Base-by-base conservation (phyloP, 352 stramenopile genomes). In the Pythium rishiriense region DNA sequence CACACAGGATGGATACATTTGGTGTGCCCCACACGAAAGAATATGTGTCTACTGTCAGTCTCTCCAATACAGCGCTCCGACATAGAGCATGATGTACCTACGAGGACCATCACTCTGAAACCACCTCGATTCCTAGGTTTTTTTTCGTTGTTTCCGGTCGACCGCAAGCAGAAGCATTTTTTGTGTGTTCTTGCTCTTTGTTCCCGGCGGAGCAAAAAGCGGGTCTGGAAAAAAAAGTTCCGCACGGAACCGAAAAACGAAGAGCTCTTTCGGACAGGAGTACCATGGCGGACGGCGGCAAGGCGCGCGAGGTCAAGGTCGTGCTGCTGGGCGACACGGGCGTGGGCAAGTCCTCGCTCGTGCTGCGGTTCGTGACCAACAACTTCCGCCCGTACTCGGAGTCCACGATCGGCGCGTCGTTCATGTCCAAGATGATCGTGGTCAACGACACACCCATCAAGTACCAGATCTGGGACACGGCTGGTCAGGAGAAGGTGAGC, bases 391-490 rank as follows among this genome's bases (percentile, higher is more conserved):
- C 96, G 49, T 98, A 98, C 74, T 93, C 80, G 17, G 94, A 99
- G 80, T 97, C 93, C 28, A 99, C 97, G 17, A 99, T 99, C 69
- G 96, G 97, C 63, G 96, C 96, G 28, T 98, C 92, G 45, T 99
- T 98, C 87, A 98, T 99, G 91, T 92, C 76, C 59, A 98, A 99
- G 82, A 97, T 98, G 70, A 94, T 98, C 56, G 81, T 95, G 39
- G 87, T 98, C 41, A 93, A 97, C 60, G 88, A 94, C 69, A 85
- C 85, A 47, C 84, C 90, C 49, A 96, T 97, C 66, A 98, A 98
- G 82, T 98, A 98, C 72, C 93, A 99, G 78, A 99, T 99, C 73
- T 99, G 96, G 97, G 97, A 99, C 75, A 99, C 97, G 15, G 97
- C 97, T 33, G 97, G 97, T 17, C 97, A 99, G 83, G 96, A 99